These are phyloP conservation scores for Colletotrichum sp. DNA, from an alignment of 2,329 filamentous ascomycete genomes.

Conservation along the genomic window DNA sequence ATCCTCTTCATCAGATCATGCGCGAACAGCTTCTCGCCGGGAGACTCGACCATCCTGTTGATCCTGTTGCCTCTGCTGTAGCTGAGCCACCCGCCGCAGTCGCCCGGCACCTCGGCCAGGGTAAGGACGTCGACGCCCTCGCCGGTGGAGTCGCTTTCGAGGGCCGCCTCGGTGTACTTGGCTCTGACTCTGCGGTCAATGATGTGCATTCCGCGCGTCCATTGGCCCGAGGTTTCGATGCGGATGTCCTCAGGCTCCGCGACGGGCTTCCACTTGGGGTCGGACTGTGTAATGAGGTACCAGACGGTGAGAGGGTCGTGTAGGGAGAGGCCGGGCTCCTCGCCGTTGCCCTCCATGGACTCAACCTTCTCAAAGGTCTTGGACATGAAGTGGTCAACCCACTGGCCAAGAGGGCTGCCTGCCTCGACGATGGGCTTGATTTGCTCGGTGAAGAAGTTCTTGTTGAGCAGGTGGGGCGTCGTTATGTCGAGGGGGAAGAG, in stretches of 20 bases:
- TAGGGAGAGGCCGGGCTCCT: conserved; percentile 66
- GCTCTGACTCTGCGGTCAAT: conserved; percentile 72
- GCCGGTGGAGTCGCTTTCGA: conserved; percentile 30
- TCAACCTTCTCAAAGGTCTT: conserved; percentile 74
- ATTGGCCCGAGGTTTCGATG: conserved; percentile 89
- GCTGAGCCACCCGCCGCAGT: conserved; percentile 80
- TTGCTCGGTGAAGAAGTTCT: conserved; percentile 61
- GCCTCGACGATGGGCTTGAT: conserved; percentile 60
- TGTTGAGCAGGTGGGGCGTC: conserved; percentile 69
- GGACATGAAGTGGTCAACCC: conserved; percentile 75
- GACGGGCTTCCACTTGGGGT: conserved; percentile 63
- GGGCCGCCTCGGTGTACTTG: conserved; percentile 51
- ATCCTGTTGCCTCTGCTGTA: conserved; percentile 78
- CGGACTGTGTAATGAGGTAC: conserved; percentile 72
- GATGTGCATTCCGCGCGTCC: conserved; percentile 92
- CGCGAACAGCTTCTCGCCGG: conserved; percentile 72
- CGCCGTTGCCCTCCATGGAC: conserved; percentile 62
- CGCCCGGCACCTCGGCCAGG: conserved; percentile 65
- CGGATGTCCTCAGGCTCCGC: conserved; percentile 79
- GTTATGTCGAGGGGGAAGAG: conserved; percentile 83
- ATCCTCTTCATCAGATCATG: conserved; percentile 68
- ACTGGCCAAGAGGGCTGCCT: conserved; percentile 76
- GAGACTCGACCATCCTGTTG: conserved; percentile 72
- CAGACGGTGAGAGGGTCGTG: conserved; percentile 83
- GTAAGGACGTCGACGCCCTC: conserved; percentile 40